Conservation (phyloP, 139 green algal genomes). For the Chlorella sorokiniana region DNA sequence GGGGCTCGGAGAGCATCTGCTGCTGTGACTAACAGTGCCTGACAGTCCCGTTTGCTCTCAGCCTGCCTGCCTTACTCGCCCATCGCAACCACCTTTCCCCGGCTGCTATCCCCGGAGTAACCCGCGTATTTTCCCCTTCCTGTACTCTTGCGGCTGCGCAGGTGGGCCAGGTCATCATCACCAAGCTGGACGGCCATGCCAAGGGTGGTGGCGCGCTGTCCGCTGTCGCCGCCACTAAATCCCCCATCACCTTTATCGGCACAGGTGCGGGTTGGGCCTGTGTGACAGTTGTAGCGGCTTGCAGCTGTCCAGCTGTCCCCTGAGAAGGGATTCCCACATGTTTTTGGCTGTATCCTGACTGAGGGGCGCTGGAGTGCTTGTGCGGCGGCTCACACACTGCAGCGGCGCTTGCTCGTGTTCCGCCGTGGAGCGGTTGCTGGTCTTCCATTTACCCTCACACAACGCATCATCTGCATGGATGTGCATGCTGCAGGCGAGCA, state of each 20-base stretch:
- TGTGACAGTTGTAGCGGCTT: no score
- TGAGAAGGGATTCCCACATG: no score
- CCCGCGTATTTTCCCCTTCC: background rate
- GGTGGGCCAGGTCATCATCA: conserved; percentile 96
- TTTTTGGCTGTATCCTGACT: background rate
- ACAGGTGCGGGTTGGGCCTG: conserved; percentile 68
- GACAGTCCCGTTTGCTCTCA: background rate
- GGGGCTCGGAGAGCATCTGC: no score
- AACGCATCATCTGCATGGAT: no score
- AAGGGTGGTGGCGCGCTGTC: conserved; percentile 96
- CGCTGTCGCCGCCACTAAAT: conserved; percentile 92
- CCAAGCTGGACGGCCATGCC: conserved; percentile 99
- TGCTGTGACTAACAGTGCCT: background rate
- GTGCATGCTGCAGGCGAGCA: conserved; percentile 95
- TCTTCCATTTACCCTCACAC: background rate
- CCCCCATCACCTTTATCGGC: conserved; percentile 96
- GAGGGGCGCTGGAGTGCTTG: no score
- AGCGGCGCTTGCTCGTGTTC: no score
- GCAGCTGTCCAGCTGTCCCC: no score
- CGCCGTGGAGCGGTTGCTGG: background rate
- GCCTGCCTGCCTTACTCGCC: no score
- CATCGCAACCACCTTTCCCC: no score
- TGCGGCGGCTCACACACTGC: no score
- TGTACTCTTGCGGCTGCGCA: conserved; percentile 17
- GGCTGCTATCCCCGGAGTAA: no score